Evolutionary conservation across 148 eudicot genomes (phyloP).

Genomic region (Agrostemma githago): DNA sequence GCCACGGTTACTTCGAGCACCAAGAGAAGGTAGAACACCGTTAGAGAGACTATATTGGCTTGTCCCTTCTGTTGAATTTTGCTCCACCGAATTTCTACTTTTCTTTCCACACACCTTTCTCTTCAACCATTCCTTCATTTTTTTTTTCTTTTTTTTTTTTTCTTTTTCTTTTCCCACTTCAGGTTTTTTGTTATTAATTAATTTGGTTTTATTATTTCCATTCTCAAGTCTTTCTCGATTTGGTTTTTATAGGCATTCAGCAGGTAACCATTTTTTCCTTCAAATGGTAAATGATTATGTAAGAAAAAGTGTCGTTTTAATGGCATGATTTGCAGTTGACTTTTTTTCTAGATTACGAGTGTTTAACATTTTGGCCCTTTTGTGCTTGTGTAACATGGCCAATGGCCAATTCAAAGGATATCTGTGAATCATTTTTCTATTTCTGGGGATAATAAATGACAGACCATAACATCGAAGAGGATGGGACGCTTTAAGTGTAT

Average conservation of each 20-base stretch:
- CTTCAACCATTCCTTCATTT: conserved; percentile 3
- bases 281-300: conserved; percentile 1
- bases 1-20: conserved; percentile 45
- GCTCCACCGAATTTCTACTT: conserved; percentile 1
- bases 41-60: conserved; percentile 43
- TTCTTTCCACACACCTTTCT: conserved; percentile 5
- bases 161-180: neutral
- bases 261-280: neutral
- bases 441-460: neutral
- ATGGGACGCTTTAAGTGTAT: no score
- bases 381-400: neutral
- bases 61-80: conserved; percentile 23
- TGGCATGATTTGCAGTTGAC: neutral
- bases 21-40: conserved; percentile 71
- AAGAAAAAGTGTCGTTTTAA: neutral
- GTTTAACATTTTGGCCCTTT: neutral
- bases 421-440: neutral
- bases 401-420: neutral
- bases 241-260: conserved; percentile 4
- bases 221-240: neutral
- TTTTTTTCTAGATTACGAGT: neutral
- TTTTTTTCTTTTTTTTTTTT: neutral
- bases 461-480: neutral
- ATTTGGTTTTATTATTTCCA: no score
- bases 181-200: neutral